phyloP scores from a whole-genome alignment of 371 early-diverging fungal species.

The Coemansia sp. region DNA sequence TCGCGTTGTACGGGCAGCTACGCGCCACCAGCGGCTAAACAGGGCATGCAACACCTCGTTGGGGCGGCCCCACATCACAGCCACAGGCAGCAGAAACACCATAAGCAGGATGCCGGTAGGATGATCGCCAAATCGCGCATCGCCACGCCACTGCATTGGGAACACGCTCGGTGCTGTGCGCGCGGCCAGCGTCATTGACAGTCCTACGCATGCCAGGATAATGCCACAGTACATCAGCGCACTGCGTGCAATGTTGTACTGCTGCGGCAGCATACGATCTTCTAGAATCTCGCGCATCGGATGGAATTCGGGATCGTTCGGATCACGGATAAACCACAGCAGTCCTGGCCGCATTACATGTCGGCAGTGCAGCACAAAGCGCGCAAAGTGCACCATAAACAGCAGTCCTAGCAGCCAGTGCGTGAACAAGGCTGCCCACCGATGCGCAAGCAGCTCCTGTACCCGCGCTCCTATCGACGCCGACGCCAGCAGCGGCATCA shows the following conservation, averaged over 20 bases:
- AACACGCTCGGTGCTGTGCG: conserved; percentile 15
- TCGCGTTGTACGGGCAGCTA: conserved; percentile 61
- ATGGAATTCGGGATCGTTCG: conserved; percentile 89
- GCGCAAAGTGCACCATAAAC: conserved; percentile 89
- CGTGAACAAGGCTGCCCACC: conserved; percentile 69
- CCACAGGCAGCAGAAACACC: conserved; percentile 15
- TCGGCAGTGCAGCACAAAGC: conserved; percentile 74
- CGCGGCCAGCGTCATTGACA: conserved; percentile 8
- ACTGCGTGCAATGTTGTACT: conserved; percentile 77
- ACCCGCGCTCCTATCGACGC: conserved; percentile 59
- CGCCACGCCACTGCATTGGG: conserved; percentile 22
- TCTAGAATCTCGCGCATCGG: conserved; percentile 89
- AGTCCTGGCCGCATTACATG: conserved; percentile 84
- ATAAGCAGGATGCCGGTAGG: conserved; percentile 4
- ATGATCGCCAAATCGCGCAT: conserved; percentile 14
- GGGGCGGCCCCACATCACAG: conserved; percentile 20
- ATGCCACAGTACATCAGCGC: conserved; percentile 74
- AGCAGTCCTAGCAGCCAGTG: conserved; percentile 91
- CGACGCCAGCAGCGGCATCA: conserved; percentile 68
- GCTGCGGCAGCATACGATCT: conserved; percentile 68
- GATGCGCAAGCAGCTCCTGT: conserved; percentile 56
- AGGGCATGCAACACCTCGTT: conserved; percentile 22
- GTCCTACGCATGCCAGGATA: conserved; percentile 55
- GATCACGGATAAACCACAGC: conserved; percentile 95
- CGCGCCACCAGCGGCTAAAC: conserved; percentile 63